Conservation (phyloP, 176 grass and related monocot genomes). For the Phoenix roebelenii region DNA sequence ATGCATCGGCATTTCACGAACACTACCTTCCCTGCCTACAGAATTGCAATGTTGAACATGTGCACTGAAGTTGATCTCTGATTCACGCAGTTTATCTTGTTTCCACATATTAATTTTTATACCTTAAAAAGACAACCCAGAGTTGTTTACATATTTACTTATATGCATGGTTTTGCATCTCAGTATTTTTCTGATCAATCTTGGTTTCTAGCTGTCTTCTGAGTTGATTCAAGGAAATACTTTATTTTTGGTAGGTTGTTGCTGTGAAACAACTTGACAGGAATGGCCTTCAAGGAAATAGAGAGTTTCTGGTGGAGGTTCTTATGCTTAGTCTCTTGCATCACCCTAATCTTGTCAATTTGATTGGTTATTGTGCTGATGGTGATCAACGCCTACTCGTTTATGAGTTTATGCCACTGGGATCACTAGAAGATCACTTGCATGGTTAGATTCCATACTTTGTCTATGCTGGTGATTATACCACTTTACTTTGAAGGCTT, state of each 20-base stretch:
- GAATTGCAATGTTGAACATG: too few relatives aligned
- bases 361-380: constrained; percentile 94
- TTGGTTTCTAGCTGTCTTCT: background rate
- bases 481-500: too few relatives aligned
- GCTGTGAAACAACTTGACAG: constrained; percentile 95
- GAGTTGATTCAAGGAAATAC: background rate
- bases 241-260: constrained; percentile 41
- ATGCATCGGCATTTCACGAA: too few relatives aligned
- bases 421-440: constrained; percentile 88
- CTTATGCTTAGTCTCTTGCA: constrained; percentile 96
- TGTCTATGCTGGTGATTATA: too few relatives aligned
- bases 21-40: too few relatives aligned
- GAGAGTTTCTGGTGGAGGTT: constrained; percentile 99
- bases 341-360: constrained; percentile 85
- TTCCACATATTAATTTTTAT: too few relatives aligned
- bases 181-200: background rate
- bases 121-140: too few relatives aligned
- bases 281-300: constrained; percentile 91
- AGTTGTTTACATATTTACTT: too few relatives aligned
- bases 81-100: too few relatives aligned
- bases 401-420: constrained; percentile 89
- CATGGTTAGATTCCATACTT: constrained; percentile 38
- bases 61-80: too few relatives aligned
- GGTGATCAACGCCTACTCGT: constrained; percentile 94
- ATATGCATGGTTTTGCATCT: too few relatives aligned